Percentiles rank a stretch among this genome's conserved stretches.
Conservation (phyloP, 208 protist genomes). For the Trypanosoma mega region DNA sequence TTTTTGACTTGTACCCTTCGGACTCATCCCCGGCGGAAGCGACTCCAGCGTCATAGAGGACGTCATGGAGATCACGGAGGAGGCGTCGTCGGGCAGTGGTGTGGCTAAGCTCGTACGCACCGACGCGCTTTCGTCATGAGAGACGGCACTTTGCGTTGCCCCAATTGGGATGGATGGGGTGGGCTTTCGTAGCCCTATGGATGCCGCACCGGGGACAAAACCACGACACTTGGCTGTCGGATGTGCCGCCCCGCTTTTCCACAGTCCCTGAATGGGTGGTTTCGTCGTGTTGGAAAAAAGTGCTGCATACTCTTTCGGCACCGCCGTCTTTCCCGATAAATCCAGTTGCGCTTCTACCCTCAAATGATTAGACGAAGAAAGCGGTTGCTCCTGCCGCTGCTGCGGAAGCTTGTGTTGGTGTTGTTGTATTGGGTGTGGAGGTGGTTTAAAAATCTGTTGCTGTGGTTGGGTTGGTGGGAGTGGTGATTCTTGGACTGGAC, state of each 20-base stretch:
- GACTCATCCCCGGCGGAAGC: not conserved
- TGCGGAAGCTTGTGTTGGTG: slow-evolving; percentile 5
- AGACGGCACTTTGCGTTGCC: not conserved
- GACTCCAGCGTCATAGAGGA: no score
- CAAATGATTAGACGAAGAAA: no score
- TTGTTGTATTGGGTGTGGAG: not conserved
- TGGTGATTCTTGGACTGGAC: no score
- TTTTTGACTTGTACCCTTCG: not conserved
- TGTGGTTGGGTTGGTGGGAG: no score
- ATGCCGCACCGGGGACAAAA: slow-evolving; percentile 11
- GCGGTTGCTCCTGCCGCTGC: not conserved
- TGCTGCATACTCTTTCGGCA: slow-evolving; percentile 30
- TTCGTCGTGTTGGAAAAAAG: slow-evolving; percentile 31
- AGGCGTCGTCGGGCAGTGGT: no score
- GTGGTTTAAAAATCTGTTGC: no score
- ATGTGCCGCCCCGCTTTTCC: no score
- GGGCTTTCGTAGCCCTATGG: not conserved
- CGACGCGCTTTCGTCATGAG: no score
- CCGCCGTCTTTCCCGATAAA: slow-evolving; percentile 9
- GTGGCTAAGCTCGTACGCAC: no score
- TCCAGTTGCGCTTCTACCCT: no score
- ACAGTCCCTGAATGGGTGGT: no score
- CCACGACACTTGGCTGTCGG: slow-evolving; percentile 8
- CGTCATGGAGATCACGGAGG: no score
- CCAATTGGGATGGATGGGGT: not conserved